Evolutionary conservation across 2,329 filamentous ascomycete species (phyloP).

Genomic region (Venturia carpophila): DNA sequence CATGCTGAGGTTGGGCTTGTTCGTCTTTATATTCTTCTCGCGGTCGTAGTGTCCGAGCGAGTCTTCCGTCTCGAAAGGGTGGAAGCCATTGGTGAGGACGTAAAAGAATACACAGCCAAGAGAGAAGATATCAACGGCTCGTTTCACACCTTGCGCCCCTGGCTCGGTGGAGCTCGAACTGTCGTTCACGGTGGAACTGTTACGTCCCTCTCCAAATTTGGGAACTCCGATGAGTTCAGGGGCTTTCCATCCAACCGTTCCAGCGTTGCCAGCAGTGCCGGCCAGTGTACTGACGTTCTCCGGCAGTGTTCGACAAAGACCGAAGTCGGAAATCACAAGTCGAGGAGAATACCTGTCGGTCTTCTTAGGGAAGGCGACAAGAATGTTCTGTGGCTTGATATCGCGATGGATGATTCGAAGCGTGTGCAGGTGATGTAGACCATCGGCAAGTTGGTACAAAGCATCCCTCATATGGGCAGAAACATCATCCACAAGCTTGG

Average conservation of each 20-base stretch:
- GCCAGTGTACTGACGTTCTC: conserved; percentile 91
- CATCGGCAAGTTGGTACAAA: conserved; percentile 81
- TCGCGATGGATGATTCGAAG: conserved; percentile 95
- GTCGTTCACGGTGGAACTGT: conserved; percentile 37
- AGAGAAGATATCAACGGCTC: conserved; percentile 95
- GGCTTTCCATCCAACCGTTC: conserved; percentile 93
- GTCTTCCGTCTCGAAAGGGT: conserved; percentile 81
- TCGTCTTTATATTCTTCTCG: conserved; percentile 94
- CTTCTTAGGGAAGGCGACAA: conserved; percentile 65
- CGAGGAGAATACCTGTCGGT: conserved; percentile 63
- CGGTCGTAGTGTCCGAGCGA: conserved; percentile 68
- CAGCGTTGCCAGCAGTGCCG: conserved; percentile 87
- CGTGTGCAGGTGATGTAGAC: conserved; percentile 80
- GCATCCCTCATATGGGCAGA: conserved; percentile 70
- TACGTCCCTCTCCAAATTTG: conserved; percentile 31
- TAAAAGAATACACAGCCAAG: conserved; percentile 98
- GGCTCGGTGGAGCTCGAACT: conserved; percentile 32
- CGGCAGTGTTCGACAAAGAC: conserved; percentile 93
- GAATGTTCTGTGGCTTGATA: conserved; percentile 94
- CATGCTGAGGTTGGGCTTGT: conserved; percentile 62
- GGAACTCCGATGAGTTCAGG: conserved; percentile 73
- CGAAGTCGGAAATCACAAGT: conserved; percentile 95
- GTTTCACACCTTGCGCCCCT: conserved; percentile 66
- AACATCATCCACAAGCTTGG: conserved; percentile 62
- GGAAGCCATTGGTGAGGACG: conserved; percentile 83